Evolutionary conservation across 768 basidiomycete genomes (phyloP), one percentile per base, ranked within the genome.

Genomic region (Hericium alpestre): DNA sequence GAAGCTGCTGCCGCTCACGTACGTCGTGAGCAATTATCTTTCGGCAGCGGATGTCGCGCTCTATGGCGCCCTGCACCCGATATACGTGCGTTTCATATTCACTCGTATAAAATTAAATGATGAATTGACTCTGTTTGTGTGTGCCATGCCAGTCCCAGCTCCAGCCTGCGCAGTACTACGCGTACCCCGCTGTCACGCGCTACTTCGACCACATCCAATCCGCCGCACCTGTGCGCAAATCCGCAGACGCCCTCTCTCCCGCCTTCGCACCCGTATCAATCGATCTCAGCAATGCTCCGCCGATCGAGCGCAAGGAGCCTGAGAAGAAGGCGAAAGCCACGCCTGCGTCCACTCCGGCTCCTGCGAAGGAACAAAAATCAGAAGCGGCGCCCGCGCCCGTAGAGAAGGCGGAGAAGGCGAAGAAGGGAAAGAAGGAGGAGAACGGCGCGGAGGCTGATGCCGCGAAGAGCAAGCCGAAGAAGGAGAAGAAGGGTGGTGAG

Each of bases 191-290:
- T 20, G 69, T 98, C 40, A 89, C 89, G 43, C 89, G 96, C 48
- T 97, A 95, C 77, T 95, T 98, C 67, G 88, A 94, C 71, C 92
- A 97, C 71, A 80, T 99, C 58, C 95, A 98, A 73, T 78, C 81
- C 49, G 76, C 75, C 20, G 75, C 84, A 6, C 69, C 78, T 15
- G 82, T 96, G 41, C 76, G 81, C 23, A 73, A 75, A 48, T 78
- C 81, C 2, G 80, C 83, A 6, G 73, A 75, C 47, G 66, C 76
- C 0, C 72, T 79, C 27, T 70, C 77, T 1, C 76, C 80, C 32
- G 74, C 79, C 3, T 86, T 85, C 64, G 70, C 76, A 13, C 58
- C 75, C 4, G 75, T 96, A 13, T 51, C 71, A 1, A 83, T 98
- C 62, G 86, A 95, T 66, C 71, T 94, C 23, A 80, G 82, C 22